A percentile compares a stretch with the other conserved stretches of the same genome.
These are phyloP conservation scores for Yamadazyma membranifaciens DNA, from an alignment of 1,139 yeast genomes.

Conservation along the genomic window DNA sequence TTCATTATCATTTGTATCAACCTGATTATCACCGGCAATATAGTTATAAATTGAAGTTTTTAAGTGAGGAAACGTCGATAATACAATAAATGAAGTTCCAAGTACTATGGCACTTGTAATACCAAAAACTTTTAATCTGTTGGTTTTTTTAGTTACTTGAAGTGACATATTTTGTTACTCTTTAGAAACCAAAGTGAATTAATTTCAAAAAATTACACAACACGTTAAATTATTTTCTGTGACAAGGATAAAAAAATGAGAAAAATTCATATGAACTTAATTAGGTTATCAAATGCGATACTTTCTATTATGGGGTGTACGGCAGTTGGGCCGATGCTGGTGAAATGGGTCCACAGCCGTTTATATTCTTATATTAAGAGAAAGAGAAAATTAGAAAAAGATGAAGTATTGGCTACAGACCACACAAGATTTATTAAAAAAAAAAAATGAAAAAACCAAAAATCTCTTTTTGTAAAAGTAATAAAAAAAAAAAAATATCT, in stretches of 20 bases:
- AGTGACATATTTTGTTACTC: constrained; percentile 7
- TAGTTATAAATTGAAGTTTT: constrained; percentile 25
- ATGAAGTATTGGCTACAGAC: no score
- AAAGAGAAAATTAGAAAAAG: no score
- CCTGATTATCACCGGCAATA: constrained; percentile 21
- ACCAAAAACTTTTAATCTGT: constrained; percentile 6
- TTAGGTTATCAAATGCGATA: no score
- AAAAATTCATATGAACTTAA: no score
- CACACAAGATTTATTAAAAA: no score
- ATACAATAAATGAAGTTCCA: constrained; percentile 44
- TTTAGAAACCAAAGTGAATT: no score
- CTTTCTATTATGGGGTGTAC: background rate
- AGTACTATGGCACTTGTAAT: constrained; percentile 39
- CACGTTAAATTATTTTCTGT: background rate
- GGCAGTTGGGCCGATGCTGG: no score
- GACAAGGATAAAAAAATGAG: background rate
- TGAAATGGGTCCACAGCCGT: no score
- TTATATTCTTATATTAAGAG: no score
- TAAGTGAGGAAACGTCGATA: constrained; percentile 55
- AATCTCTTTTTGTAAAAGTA: no score
- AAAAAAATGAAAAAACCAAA: no score
- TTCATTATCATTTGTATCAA: constrained; percentile 17
- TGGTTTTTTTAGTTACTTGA: constrained; percentile 8
- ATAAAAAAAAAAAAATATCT: no score
- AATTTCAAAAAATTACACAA: background rate